Base-by-base conservation (phyloP, 2,329 filamentous ascomycete genomes). In the Scorias spongiosa region DNA sequence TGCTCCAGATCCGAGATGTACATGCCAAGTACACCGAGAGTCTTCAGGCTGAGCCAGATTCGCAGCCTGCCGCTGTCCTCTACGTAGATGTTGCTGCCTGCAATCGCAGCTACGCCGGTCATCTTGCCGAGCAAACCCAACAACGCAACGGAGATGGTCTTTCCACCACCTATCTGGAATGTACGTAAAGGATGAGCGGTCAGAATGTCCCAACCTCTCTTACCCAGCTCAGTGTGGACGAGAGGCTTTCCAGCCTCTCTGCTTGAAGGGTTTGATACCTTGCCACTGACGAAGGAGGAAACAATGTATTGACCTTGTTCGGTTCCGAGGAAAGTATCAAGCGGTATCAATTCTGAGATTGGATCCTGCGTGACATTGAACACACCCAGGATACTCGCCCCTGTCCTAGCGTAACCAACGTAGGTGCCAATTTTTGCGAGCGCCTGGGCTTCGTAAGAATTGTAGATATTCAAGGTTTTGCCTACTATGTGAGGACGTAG, bases 71-170 rank as follows among this genome's bases (percentile, higher is more conserved):
- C 77, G 45, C 76, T 80, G 7, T 71, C 66, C 30, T 72, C 63
- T 51, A 79, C 58, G 29, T 71, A 72, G 39, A 80, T 71, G 26
- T 74, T 69, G n/a, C 68, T 79, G 32, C 68, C 70, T 1, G 81
- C 66, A 7, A 94, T 72, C 0, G 86, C 87, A 1, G 85, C 87
- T 1, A 81, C 78, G 0, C 87, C 89, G 0, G 86, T 86, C 84
- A 96, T 93, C 62, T 95, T 94, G 2, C 75, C 82, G 2, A 93
- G 51, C 2, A 96, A 67, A 0, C 89, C 89, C 1, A 96, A 62
- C 14, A 81, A 78, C 1, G 84, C 78, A 1, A 88, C 68, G 38
- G 64, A 65, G 0, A 80, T 65, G 0, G 60, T 53, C 14, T 57
- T 59, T 49, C 32, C 66, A 56, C n/a, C 64, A 10, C 54, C 47